These are phyloP conservation scores for Sphaerulina musiva DNA, from an alignment of 2,329 filamentous ascomycete species.

Conservation along the genomic window DNA sequence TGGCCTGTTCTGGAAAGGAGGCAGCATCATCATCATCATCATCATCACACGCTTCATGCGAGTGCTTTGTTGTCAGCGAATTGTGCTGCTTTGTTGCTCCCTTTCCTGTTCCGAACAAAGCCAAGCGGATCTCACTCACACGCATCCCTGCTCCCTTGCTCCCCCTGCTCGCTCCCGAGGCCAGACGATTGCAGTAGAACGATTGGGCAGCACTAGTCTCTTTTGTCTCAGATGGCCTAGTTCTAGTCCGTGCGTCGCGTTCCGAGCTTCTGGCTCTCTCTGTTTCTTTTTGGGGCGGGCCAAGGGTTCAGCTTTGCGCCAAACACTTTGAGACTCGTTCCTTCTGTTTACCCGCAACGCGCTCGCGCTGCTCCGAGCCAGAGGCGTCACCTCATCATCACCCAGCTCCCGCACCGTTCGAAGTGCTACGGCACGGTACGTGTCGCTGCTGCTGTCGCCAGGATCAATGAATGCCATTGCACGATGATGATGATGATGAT, in stretches of 20 bases:
- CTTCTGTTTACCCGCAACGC: too few relatives aligned
- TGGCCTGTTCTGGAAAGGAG: conserved; percentile 21
- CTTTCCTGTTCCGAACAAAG: conserved; percentile 9
- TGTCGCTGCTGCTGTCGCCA: neutral
- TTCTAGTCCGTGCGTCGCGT: conserved; percentile 1
- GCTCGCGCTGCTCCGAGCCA: neutral
- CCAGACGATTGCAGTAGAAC: neutral
- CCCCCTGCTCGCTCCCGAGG: conserved; percentile 1
- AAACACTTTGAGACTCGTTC: too few relatives aligned
- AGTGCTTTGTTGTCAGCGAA: conserved; percentile 3
- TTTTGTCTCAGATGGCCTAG: conserved; percentile 4
- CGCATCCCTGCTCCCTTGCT: conserved; percentile 1
- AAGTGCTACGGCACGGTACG: neutral
- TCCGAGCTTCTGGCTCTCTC: conserved; percentile 3
- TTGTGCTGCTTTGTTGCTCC: conserved; percentile 5
- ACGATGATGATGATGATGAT: neutral
- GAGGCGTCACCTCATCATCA: neutral
- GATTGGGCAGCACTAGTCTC: conserved; percentile 4
- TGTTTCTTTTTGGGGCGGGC: conserved; percentile 24
- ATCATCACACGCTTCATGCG: neutral
- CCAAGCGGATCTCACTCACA: conserved; percentile 1
- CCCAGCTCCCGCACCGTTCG: neutral
- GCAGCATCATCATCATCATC: too few relatives aligned
- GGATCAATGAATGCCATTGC: neutral
- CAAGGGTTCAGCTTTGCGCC: neutral